These are phyloP conservation scores for Magnaporthiopsis incrustans DNA, from an alignment of 2,329 filamentous ascomycete genomes.

Conservation along the genomic window DNA sequence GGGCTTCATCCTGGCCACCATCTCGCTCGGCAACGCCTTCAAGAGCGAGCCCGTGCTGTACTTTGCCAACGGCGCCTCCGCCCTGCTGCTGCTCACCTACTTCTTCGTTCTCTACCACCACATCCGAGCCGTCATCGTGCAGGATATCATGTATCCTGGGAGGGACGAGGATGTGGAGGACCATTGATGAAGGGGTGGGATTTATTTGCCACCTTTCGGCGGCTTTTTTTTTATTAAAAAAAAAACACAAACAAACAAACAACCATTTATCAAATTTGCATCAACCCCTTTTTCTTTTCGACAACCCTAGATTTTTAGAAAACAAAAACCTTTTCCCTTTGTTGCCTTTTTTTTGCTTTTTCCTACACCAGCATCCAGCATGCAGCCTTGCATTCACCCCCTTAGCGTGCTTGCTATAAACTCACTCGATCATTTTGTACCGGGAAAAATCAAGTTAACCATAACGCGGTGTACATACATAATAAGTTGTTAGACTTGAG, in stretches of 20 bases:
- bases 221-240: too few relatives aligned
- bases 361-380: background rate
- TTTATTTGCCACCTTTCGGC: too few relatives aligned
- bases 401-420: background rate
- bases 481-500: background rate
- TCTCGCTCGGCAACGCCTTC: conserved; percentile 46
- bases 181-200: background rate
- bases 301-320: background rate
- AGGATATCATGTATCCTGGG: conserved; percentile 49
- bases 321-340: background rate
- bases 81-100: conserved; percentile 47
- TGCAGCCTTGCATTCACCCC: background rate
- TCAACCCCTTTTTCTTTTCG: background rate
- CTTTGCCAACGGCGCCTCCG: conserved; percentile 46
- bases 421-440: background rate
- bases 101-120: conserved; percentile 41
- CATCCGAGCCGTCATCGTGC: conserved; percentile 38
- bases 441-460: background rate
- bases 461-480: background rate
- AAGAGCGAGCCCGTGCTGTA: conserved; percentile 44
- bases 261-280: too few relatives aligned
- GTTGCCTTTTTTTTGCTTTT: background rate
- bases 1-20: conserved; percentile 52
- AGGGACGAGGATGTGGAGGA: conserved; percentile 45
- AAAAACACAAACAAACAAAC: too few relatives aligned